Evolutionary conservation across 164 flowering plant species (phyloP), one percentile per base, ranked within the genome.

Genomic region (Magnolia changhungtana): DNA sequence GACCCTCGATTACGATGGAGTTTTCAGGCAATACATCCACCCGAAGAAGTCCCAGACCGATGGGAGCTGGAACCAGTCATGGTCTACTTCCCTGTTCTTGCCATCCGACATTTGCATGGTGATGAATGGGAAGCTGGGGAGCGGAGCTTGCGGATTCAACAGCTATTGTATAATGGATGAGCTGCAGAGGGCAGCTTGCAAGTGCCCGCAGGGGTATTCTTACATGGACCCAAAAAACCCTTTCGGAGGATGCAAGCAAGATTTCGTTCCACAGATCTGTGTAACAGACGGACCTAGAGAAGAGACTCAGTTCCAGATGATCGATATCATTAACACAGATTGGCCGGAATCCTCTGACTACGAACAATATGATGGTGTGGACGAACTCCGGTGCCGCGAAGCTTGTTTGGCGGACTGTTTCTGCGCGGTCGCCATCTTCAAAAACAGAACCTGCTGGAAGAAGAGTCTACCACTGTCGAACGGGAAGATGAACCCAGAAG

Each of bases 1-100:
- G 11, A 80, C 79, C 10, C 71, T 87, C 13, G 87, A 85, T 20
- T 78, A 45, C 75, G 90, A 88, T 77, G 89, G 90, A 13, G 83
- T 87, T 73, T 75, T 86, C 21, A 69, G 80, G 71, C 71, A 67
- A 14, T 67, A 67, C 31, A 19, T 27, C n/a, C 31, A 67, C 71
- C 71, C 71, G 20, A 67, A 31, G 71, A 27, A 61, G 81, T 75
- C 3, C 82, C 79, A 10, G 8, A 29, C 13, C 2, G 19, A 31
- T 67, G 50, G 72, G 3, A 49, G n/a, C 0, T 63, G 76, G 76
- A 20, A n/a, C 9, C 55, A 13, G 20, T 50, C 73, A 8, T 82
- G 86, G 86, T 49, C 82, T 23, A 19, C 27, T 50, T 13, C 50
- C 1, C 68, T 4, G 16, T 7, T 13, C 11, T 6, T 27, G 16